Evolutionary conservation across 2,329 filamentous ascomycete genomes (phyloP).

Genomic region (Penicillium sclerotigenum): DNA sequence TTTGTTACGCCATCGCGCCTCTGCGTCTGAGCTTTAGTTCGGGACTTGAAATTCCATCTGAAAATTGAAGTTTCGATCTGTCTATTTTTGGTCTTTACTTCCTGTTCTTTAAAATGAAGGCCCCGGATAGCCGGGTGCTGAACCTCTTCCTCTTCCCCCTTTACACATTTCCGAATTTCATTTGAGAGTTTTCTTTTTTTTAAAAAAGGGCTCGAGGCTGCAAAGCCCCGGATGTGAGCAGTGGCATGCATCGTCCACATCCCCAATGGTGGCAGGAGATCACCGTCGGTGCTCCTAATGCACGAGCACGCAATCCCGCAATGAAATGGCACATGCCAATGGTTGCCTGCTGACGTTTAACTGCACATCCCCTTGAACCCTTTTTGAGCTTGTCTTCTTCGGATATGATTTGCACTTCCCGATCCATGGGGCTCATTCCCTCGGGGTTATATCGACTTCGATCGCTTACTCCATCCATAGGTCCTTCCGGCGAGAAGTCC

Average conservation of each 20-base stretch:
- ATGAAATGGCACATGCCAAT: constrained; percentile 32
- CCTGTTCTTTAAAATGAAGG: background rate
- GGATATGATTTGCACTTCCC: constrained; percentile 20
- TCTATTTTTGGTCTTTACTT: background rate
- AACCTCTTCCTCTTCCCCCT: background rate
- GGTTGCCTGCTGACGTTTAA: constrained; percentile 19
- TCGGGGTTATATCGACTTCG: constrained; percentile 3
- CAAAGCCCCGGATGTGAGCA: background rate
- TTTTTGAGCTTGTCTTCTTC: constrained; percentile 13
- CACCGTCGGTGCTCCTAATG: constrained; percentile 16
- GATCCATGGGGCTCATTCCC: constrained; percentile 12
- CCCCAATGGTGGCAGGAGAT: constrained; percentile 16
- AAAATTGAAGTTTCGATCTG: constrained; percentile 3
- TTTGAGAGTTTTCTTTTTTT: background rate
- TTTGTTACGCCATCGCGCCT: constrained; percentile 34
- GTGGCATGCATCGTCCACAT: background rate
- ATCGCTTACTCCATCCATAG: constrained; percentile 26
- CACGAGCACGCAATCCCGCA: constrained; percentile 38
- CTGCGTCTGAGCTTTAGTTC: constrained; percentile 7
- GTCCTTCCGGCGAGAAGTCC: constrained; percentile 32
- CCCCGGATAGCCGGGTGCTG: background rate
- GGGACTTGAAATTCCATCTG: background rate
- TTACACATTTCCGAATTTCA: background rate
- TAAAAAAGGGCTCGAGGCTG: background rate
- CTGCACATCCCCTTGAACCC: constrained; percentile 11